These are phyloP conservation scores for Prunus davidiana DNA, from an alignment of 306 rosid species.

Conservation along the genomic window DNA sequence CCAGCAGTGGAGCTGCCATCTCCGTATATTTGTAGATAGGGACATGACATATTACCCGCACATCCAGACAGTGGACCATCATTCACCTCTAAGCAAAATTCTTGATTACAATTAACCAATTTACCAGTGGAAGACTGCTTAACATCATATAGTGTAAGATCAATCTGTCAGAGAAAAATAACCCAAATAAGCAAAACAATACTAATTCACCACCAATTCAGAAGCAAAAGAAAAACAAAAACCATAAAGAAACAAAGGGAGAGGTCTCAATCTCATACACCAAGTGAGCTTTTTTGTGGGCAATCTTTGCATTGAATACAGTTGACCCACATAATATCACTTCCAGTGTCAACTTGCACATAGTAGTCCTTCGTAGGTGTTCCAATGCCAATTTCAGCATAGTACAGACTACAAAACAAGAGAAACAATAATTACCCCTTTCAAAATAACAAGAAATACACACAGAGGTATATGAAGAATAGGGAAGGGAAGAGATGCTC, in stretches of 20 bases:
- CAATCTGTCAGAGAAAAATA: constrained; percentile 46
- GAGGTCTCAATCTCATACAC: constrained; percentile 45
- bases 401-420: constrained; percentile 69
- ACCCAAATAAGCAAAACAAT: neutral
- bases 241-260: neutral
- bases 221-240: neutral
- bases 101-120: constrained; percentile 65
- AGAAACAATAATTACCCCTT: neutral
- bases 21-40: constrained; percentile 88
- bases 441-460: neutral
- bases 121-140: constrained; percentile 69
- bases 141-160: constrained; percentile 69
- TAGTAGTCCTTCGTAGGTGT: constrained; percentile 84
- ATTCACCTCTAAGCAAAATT: constrained; percentile 71
- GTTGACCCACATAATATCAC: constrained; percentile 97
- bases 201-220: neutral
- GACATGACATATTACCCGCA: constrained; percentile 60
- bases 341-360: constrained; percentile 95
- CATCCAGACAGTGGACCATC: constrained; percentile 78
- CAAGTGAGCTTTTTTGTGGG: constrained; percentile 79
- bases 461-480: neutral
- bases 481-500: neutral
- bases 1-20: constrained; percentile 99
- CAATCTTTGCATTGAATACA: constrained; percentile 89
- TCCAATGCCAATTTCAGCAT: constrained; percentile 95